Conservation (phyloP, 495 filamentous ascomycete genomes). For the Mytilinidion resinicola region DNA sequence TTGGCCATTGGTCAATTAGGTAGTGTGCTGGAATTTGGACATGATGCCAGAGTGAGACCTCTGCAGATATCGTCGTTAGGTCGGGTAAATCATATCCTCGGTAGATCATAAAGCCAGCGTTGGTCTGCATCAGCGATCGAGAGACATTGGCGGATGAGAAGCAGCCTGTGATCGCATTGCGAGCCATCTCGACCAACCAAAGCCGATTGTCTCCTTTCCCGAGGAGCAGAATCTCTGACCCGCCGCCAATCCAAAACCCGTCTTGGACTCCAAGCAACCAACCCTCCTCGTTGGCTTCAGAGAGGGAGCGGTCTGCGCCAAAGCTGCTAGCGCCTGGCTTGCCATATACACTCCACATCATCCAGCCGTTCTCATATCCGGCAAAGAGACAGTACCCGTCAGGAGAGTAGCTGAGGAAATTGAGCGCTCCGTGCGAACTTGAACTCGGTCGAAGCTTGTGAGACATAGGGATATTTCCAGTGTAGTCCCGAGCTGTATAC, state of each 20-base stretch:
- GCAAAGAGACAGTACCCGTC: constrained; percentile 96
- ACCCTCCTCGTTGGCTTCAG: constrained; percentile 60
- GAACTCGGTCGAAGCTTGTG: constrained; percentile 65
- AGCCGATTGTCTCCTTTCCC: constrained; percentile 64
- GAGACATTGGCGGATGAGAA: constrained; percentile 86
- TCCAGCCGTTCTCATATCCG: constrained; percentile 90
- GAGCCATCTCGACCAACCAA: constrained; percentile 86
- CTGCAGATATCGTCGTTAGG: constrained; percentile 84
- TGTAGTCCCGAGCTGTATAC: constrained; percentile 88
- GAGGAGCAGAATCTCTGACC: constrained; percentile 74
- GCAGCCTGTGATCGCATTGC: constrained; percentile 83
- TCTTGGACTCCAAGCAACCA: constrained; percentile 72
- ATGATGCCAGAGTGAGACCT: constrained; percentile 87
- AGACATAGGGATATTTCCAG: constrained; percentile 86
- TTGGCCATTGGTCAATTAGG: constrained; percentile 85
- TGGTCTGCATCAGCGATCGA: constrained; percentile 80
- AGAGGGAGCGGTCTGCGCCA: constrained; percentile 55
- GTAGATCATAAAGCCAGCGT: constrained; percentile 80
- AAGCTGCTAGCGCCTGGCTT: constrained; percentile 82
- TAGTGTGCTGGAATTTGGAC: constrained; percentile 80
- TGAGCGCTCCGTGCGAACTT: constrained; percentile 64
- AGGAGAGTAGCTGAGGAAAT: constrained; percentile 78
- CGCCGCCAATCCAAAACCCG: constrained; percentile 80
- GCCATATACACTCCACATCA: constrained; percentile 93
- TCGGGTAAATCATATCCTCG: constrained; percentile 87